Base-by-base conservation (phyloP, 1,139 yeast species). In the Magnusiomyces starmeri region DNA sequence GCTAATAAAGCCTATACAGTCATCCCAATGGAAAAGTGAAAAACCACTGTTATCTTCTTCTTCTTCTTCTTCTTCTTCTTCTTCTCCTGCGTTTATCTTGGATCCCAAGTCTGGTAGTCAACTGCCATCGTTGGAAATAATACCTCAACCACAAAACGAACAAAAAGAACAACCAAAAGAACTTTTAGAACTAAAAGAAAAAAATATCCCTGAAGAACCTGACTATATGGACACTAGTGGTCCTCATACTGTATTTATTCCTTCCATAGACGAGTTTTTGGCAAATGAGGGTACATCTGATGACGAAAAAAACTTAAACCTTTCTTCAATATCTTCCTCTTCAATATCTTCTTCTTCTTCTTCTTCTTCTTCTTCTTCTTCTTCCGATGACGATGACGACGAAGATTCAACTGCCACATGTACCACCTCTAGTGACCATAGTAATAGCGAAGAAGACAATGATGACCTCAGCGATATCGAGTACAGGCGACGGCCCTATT, bases 191-290 rank as follows among this genome's bases (percentile, higher is more conserved):
- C n/a, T n/a, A n/a, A n/a, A n/a, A n/a, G n/a, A n/a, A n/a, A n/a
- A n/a, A n/a, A n/a, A n/a, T n/a, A n/a, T n/a, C 37, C n/a, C 37
- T 4, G 18, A n/a, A 32, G 37, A 32, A 32, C 34, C 27, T 16
- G 56, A 46, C 29, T 51, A 46, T 44, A 60, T 59, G 61, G 62
- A 59, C 46, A 55, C 57, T 4, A 42, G 54, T 29, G 56, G 54
- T 18, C 56, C 60, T 2, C 47, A 53, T 41, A 59, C 60, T 1
- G 56, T 61, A 10, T 61, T 56, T 52, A 61, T 62, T 45, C 59
- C 62, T 2, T 60, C 63, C 4, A 58, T 62, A 29, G 65, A 62
- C 49, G 57, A 52, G 27, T 61, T 60, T 49, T 49, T 59, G 20
- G 51, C 46, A 9, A 37, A 14, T 2, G 43, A 39, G 29, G 39